Percentiles rank a stretch among this genome's conserved stretches.
Conservation (phyloP, 495 filamentous ascomycete species). For the Penicillium canescens region DNA sequence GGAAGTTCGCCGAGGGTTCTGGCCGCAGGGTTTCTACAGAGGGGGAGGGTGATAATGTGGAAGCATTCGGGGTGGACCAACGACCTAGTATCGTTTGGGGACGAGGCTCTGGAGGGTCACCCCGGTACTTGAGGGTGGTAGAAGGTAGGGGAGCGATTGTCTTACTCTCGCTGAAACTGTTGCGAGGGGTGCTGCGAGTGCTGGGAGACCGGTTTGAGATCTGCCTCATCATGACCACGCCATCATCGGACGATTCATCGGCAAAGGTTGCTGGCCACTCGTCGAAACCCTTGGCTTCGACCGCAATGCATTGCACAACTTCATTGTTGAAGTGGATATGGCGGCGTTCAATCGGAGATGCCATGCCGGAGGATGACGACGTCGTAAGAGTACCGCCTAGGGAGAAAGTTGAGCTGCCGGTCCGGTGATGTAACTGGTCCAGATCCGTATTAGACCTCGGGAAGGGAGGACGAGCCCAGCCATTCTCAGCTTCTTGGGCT, state of each 20-base stretch:
- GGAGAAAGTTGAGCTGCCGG: conserved; percentile 29
- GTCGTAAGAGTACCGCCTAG: conserved; percentile 30
- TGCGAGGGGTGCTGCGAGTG: conserved; percentile 49
- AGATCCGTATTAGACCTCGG: conserved; percentile 67
- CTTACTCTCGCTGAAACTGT: conserved; percentile 70
- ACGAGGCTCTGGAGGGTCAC: conserved; percentile 70
- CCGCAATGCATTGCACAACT: conserved; percentile 93
- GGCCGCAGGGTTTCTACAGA: conserved; percentile 77
- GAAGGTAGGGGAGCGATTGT: conserved; percentile 92
- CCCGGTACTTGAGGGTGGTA: conserved; percentile 86
- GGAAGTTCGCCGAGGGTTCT: conserved; percentile 67
- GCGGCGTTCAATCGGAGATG: conserved; percentile 70
- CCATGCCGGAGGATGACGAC: conserved; percentile 46
- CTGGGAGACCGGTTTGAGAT: conserved; percentile 46
- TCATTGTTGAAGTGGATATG: conserved; percentile 97
- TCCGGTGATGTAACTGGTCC: conserved; percentile 48
- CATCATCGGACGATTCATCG: conserved; percentile 71
- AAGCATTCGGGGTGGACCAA: conserved; percentile 34
- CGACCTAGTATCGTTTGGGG: conserved; percentile 29
- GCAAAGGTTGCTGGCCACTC: conserved; percentile 44
- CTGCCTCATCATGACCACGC: conserved; percentile 82
- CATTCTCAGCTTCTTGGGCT: conserved; percentile 72
- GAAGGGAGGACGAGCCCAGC: conserved; percentile 46
- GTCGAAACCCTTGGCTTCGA: conserved; percentile 80
- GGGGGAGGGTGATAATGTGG: conserved; percentile 62